Evolutionary conservation across 805 yeast species (phyloP), one percentile per base, ranked within the genome.

Genomic region (Candida piceae): DNA sequence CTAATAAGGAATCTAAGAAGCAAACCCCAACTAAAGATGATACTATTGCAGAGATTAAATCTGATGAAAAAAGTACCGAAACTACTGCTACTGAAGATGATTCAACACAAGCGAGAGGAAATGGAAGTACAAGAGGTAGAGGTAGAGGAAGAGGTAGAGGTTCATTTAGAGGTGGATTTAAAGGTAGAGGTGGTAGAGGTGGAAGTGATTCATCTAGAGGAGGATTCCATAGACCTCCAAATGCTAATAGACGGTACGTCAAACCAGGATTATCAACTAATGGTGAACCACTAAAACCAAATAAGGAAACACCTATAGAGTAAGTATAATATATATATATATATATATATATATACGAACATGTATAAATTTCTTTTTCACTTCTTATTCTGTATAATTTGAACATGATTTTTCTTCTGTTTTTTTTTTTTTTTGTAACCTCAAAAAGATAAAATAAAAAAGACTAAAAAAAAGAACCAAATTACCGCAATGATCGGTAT

Each of bases 401-500:
- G n/a, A n/a, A n/a, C n/a, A n/a, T n/a, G n/a, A n/a, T n/a, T n/a
- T n/a, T n/a, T n/a, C n/a, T n/a, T n/a, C n/a, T n/a, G n/a, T n/a
- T n/a, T n/a, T n/a, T n/a, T n/a, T n/a, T n/a, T n/a, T n/a, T n/a
- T n/a, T n/a, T 13, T 24, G 13, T 7, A 26, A 26, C 13, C 9
- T 20, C 15, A n/a, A 34, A n/a, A 16, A 24, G 18, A 16, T 12
- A 32, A 34, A 28, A 21, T 16, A 20, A 21, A 11, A 16, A 6
- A 27, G 12, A 11, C 8, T 28, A 15, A 31, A 20, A 30, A 31
- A 22, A 16, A 36, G 32, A 32, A 35, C 46, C 51, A 40, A 52
- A 52, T 49, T 39, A 44, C 45, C 37, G 37, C 53, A 49, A 53
- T 61, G 64, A 61, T 61, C 66, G 66, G 66, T 61, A 61, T 61